Evolutionary conservation across 345 rosid genomes (phyloP).

Genomic region (Citrus cavaleriei): DNA sequence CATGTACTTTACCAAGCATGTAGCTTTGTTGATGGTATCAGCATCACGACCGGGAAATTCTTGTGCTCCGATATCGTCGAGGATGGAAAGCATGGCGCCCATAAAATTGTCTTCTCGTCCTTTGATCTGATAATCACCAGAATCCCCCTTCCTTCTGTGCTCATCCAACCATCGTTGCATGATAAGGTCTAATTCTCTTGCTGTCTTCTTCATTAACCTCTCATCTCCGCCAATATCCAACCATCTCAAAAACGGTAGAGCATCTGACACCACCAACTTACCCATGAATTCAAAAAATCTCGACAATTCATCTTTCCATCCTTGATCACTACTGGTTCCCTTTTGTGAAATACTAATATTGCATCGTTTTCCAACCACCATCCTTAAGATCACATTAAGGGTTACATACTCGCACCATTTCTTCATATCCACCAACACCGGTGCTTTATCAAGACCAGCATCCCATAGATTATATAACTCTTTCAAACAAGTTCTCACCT

Average conservation of each 20-base stretch:
- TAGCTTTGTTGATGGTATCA: not conserved
- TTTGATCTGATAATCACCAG: not conserved
- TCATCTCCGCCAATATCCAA: conserved; percentile 27
- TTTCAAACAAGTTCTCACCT: not conserved
- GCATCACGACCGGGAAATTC: not conserved
- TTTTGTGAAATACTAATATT: not conserved
- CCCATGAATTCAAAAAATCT: not conserved
- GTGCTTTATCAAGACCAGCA: no score
- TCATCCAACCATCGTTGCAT: no score
- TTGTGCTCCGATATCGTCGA: not conserved
- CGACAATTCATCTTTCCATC: not conserved
- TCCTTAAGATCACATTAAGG: not conserved
- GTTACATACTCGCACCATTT: not conserved
- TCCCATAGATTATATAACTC: not conserved
- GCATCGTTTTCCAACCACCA: not conserved
- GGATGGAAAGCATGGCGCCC: not conserved
- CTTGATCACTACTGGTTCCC: not conserved
- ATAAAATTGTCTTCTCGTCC: not conserved
- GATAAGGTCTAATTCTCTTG: not conserved
- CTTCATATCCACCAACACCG: not conserved
- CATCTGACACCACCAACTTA: not conserved
- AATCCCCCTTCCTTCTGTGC: no score
- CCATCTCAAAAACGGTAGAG: conserved; percentile 12
- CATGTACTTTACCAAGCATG: not conserved
- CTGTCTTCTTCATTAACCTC: conserved; percentile 28